These are phyloP conservation scores for Erysimum cheiranthoides DNA, from an alignment of 345 rosid species.

Conservation along the genomic window DNA sequence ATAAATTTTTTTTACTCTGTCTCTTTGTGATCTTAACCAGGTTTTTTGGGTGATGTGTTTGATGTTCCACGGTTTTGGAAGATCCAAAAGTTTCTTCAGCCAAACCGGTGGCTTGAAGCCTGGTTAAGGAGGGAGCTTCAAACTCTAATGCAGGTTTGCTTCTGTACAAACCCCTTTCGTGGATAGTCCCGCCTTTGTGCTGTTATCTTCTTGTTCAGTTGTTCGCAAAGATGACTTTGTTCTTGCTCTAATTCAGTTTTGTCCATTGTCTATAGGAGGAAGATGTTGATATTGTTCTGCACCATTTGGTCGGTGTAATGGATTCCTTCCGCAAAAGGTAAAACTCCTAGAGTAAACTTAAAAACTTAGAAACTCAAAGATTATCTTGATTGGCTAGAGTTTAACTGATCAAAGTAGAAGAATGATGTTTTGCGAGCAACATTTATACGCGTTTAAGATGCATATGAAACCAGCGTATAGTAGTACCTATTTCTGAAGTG, in stretches of 20 bases:
- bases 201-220: neutral
- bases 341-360: neutral
- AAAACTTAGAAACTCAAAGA: neutral
- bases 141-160: slow-evolving; percentile 72
- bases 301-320: slow-evolving; percentile 73
- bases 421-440: neutral
- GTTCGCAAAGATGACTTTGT: neutral
- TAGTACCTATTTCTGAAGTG: neutral
- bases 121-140: slow-evolving; percentile 92
- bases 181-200: neutral
- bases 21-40: slow-evolving; percentile 48
- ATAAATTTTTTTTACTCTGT: neutral
- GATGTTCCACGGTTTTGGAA: slow-evolving; percentile 71
- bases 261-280: slow-evolving; percentile 59
- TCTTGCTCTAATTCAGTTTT: neutral
- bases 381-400: neutral
- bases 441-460: neutral
- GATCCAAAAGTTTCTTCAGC: slow-evolving; percentile 61
- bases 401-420: neutral
- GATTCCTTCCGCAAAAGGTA: slow-evolving; percentile 74
- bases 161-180: neutral
- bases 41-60: slow-evolving; percentile 56
- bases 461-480: neutral
- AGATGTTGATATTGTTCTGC: slow-evolving; percentile 69
- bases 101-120: slow-evolving; percentile 62